Evolutionary conservation across 1,284 basidiomycete genomes (phyloP).

Genomic region (Xerocomus nothofagi): DNA sequence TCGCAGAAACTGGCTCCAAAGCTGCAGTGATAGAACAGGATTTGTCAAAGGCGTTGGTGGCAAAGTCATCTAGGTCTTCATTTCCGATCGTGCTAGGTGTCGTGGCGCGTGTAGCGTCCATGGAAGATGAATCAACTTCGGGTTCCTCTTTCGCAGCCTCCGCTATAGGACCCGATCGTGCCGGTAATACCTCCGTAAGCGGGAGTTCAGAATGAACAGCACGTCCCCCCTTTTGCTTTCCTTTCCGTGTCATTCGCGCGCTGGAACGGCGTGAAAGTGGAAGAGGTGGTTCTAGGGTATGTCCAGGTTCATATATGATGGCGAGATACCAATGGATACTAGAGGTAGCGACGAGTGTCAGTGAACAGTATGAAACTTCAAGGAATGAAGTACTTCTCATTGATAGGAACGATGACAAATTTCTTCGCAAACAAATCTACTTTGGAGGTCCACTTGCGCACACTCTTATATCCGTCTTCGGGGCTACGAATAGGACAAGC

Average conservation of each 20-base stretch:
- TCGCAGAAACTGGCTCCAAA: conserved; percentile 10
- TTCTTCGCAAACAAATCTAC: conserved; percentile 89
- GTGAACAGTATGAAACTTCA: not conserved
- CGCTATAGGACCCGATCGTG: not conserved
- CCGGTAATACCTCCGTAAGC: conserved; percentile 2
- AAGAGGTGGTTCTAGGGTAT: conserved; percentile 50
- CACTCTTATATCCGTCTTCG: conserved; percentile 76
- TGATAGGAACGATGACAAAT: conserved; percentile 94
- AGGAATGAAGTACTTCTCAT: conserved; percentile 73
- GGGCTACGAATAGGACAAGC: conserved; percentile 38
- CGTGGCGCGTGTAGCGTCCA: conserved; percentile 17
- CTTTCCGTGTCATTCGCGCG: conserved; percentile 32
- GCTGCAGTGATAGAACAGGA: conserved; percentile 26
- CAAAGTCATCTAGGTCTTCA: conserved; percentile 25
- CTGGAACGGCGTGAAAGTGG: conserved; percentile 25
- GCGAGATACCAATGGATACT: conserved; percentile 98
- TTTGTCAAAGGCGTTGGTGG: conserved; percentile 17
- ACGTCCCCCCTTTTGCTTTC: conserved; percentile 27
- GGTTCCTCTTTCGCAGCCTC: conserved; percentile 4
- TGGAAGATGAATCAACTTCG: conserved; percentile 19
- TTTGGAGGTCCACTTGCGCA: conserved; percentile 92
- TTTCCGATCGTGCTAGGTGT: conserved; percentile 19
- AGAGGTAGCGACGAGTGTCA: conserved; percentile 16
- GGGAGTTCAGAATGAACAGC: not conserved
- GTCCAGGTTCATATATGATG: conserved; percentile 84